Evolutionary conservation across 2,329 filamentous ascomycete genomes (phyloP).

Genomic region (Sporothrix mexicana): DNA sequence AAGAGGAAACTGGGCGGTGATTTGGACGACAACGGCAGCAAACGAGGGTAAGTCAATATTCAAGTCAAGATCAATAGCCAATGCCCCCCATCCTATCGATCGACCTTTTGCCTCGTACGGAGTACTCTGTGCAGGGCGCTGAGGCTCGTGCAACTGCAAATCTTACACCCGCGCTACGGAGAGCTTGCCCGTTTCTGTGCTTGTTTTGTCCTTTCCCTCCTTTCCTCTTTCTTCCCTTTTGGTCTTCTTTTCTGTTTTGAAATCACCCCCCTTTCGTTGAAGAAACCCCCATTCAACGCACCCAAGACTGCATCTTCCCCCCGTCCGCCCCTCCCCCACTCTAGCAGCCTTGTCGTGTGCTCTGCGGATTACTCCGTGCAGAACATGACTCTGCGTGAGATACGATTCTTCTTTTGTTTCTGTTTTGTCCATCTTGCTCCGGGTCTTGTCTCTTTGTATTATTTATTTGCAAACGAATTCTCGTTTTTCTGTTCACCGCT

Average conservation of each 20-base stretch:
- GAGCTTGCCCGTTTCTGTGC: not conserved
- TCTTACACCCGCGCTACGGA: conserved; percentile 2
- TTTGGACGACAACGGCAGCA: conserved; percentile 64
- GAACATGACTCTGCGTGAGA: conserved; percentile 32
- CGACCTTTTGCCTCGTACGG: not conserved
- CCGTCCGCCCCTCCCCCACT: conserved; percentile 33
- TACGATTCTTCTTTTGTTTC: conserved; percentile 6
- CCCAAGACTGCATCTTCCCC: not conserved
- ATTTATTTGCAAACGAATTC: conserved; percentile 9
- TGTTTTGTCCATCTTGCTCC: conserved; percentile 1
- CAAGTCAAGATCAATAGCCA: not conserved
- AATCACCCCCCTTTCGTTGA: not conserved
- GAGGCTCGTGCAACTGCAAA: conserved; percentile 19
- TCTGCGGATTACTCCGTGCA: conserved; percentile 1
- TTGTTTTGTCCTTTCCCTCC: not conserved
- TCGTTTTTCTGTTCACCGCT: conserved; percentile 4
- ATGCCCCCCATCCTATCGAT: not conserved
- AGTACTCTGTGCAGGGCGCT: not conserved
- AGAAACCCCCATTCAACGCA: conserved; percentile 18
- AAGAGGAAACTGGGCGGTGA: conserved; percentile 79
- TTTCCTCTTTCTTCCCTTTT: not conserved
- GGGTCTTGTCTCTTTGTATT: conserved; percentile 7
- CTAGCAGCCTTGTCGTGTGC: conserved; percentile 33
- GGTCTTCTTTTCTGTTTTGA: not conserved
- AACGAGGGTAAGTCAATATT: conserved; percentile 64